Base-by-base conservation (phyloP, 2,329 filamentous ascomycete species). In the Atkinsonella texensis region DNA sequence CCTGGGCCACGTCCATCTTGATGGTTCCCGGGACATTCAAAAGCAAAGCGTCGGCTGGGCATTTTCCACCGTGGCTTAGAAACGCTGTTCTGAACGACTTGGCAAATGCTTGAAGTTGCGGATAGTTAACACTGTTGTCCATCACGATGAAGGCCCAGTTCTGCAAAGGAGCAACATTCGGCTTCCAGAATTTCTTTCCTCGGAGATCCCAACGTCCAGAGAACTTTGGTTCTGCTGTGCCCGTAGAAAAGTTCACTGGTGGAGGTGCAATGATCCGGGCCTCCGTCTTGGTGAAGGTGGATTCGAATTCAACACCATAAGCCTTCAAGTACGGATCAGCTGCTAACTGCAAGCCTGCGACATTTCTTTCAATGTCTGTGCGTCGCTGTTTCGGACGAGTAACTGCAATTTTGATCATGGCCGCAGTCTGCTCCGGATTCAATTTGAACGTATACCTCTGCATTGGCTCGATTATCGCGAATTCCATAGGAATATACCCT, bases 391-490 rank as follows among this genome's bases (percentile, higher is more conserved):
- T 64, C 0, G 93, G 93, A 1, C 84, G 77, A 6, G 85, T 88
- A 4, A 95, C 91, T 0, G 91, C 90, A 60, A 91, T 89, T 66
- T 86, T 91, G 71, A 98, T 96, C 93, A 98, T 98, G 5, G 77
- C 70, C 0, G 84, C 72, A 0, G 91, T 96, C 69, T 95, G 75
- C 0, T 69, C 63, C 0, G 76, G 72, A 50, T 76, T 76, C 1
- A 86, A 64, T 65, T 85, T 86, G 68, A 72, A 84, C 0, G 72
- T 70, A 56, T 84, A 87, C 0, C 78, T 71, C 62, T 85, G 82
- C 62, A 79, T 74, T 0, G 70, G 65, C 38, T 71, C 60, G 7
- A 82, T 57, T 9, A 68, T 66, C 51, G 78, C 80, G 3, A 81
- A 63, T 57, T 86, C 83, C 68, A 85, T 76, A 0, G 83, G 83